Evolutionary conservation across 345 rosid species (phyloP).

Genomic region (Reutealis trisperma): DNA sequence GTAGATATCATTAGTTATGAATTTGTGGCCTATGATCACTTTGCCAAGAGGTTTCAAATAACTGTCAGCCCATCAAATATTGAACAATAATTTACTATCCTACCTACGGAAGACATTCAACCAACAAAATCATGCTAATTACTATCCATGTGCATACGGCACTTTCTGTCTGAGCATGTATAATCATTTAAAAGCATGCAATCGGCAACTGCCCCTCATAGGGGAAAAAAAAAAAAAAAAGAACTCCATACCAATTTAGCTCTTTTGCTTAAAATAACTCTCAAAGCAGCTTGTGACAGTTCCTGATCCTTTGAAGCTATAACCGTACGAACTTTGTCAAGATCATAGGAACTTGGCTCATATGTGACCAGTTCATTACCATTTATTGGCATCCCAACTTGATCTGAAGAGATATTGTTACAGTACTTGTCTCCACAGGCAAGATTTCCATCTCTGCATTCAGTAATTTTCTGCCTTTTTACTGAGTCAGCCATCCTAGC

Average conservation of each 20-base stretch:
- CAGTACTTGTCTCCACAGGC: constrained; percentile 24
- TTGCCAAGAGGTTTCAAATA: neutral
- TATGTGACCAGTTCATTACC: constrained; percentile 23
- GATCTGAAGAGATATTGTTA: constrained; percentile 13
- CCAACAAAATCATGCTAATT: neutral
- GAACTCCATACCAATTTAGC: constrained; percentile 56
- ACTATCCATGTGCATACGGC: neutral
- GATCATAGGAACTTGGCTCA: constrained; percentile 36
- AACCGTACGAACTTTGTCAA: constrained; percentile 34
- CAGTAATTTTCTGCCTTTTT: constrained; percentile 13
- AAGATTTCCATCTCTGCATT: constrained; percentile 34
- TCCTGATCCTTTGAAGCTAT: constrained; percentile 45
- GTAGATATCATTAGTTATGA: neutral
- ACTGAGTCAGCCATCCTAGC: constrained; percentile 18
- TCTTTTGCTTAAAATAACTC: constrained; percentile 51
- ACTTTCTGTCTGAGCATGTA: neutral
- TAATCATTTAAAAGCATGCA: neutral
- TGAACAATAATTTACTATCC: neutral
- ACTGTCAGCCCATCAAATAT: neutral
- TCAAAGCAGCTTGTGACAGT: constrained; percentile 52
- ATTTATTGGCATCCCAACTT: constrained; percentile 13
- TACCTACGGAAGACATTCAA: neutral
- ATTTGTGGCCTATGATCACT: no score
- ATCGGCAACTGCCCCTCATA: neutral
- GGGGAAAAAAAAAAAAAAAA: no score